Evolutionary conservation across 202 grass and related monocot genomes (phyloP).

Genomic region (Eragrostis tef): DNA sequence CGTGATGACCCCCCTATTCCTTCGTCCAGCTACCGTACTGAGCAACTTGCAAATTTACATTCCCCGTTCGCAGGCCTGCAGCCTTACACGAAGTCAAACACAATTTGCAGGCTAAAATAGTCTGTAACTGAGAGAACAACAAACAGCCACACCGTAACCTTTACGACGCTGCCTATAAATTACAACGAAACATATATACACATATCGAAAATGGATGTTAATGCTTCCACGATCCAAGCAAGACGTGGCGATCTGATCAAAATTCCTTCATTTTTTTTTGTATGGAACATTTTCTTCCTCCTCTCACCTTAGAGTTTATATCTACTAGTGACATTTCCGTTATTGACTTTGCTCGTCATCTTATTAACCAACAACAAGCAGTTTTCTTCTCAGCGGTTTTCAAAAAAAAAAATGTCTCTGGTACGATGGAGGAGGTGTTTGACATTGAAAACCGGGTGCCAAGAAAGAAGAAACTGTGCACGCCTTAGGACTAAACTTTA

Average conservation of each 20-base stretch:
- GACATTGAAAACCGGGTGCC: slow-evolving; percentile 31
- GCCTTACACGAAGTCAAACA: slow-evolving; percentile 7
- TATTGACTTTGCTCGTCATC: background rate
- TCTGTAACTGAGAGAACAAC: background rate
- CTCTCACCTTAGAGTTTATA: too few species aligned
- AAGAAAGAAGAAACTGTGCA: background rate
- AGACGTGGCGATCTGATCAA: background rate
- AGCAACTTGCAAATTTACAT: background rate
- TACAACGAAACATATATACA: background rate
- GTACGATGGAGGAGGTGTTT: background rate
- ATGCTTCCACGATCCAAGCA: background rate
- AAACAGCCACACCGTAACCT: background rate
- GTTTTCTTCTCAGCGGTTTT: background rate
- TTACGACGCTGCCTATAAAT: background rate
- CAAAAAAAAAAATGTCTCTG: background rate
- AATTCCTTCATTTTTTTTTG: background rate
- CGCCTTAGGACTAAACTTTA: background rate
- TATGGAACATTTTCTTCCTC: too few species aligned
- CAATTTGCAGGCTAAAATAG: slow-evolving; percentile 13
- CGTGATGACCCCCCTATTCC: background rate
- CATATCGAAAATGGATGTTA: background rate
- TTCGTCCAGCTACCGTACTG: background rate
- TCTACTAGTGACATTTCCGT: background rate
- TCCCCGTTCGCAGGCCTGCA: background rate
- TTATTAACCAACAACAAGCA: background rate